These are phyloP conservation scores for Monotropa hypopitys DNA, from an alignment of 179 eudicot genomes.

Conservation along the genomic window DNA sequence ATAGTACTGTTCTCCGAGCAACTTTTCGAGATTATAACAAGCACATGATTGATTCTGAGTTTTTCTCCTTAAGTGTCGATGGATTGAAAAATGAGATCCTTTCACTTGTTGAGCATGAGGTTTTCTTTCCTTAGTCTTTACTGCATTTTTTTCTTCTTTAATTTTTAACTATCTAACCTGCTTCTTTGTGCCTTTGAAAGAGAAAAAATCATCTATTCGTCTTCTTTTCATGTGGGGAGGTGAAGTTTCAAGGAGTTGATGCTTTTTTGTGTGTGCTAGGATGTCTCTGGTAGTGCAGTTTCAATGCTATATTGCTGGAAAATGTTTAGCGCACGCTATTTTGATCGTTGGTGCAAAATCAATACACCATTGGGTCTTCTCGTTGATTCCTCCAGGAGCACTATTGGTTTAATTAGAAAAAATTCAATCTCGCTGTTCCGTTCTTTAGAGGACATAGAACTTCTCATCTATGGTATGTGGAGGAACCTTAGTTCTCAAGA, in stretches of 20 bases:
- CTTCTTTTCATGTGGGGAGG: background rate
- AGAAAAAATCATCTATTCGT: background rate
- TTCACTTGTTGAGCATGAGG: constrained; percentile 75
- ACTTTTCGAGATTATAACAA: constrained; percentile 63
- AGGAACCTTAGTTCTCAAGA: constrained; percentile 5
- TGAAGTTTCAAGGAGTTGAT: constrained; percentile 15
- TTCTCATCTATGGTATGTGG: constrained; percentile 53
- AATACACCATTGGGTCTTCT: constrained; percentile 59
- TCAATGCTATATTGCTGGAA: constrained; percentile 74
- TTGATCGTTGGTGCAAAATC: constrained; percentile 53
- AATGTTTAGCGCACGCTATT: constrained; percentile 51
- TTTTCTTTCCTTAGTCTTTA: constrained; percentile 10
- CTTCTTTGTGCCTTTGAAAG: constrained; percentile 3
- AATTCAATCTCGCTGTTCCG: constrained; percentile 69
- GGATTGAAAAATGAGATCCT: constrained; percentile 65
- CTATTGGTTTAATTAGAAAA: constrained; percentile 69
- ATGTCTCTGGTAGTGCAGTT: constrained; percentile 42
- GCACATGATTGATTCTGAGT: constrained; percentile 72
- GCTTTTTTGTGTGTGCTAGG: constrained; percentile 34
- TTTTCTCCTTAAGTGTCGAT: constrained; percentile 53
- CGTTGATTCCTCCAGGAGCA: constrained; percentile 52
- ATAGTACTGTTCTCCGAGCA: constrained; percentile 42
- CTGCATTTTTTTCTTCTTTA: background rate
- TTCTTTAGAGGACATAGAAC: constrained; percentile 66
- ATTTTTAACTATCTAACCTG: background rate